These are phyloP conservation scores for Acephala macrosclerotiorum DNA, from an alignment of 2,329 filamentous ascomycete genomes.

Conservation along the genomic window DNA sequence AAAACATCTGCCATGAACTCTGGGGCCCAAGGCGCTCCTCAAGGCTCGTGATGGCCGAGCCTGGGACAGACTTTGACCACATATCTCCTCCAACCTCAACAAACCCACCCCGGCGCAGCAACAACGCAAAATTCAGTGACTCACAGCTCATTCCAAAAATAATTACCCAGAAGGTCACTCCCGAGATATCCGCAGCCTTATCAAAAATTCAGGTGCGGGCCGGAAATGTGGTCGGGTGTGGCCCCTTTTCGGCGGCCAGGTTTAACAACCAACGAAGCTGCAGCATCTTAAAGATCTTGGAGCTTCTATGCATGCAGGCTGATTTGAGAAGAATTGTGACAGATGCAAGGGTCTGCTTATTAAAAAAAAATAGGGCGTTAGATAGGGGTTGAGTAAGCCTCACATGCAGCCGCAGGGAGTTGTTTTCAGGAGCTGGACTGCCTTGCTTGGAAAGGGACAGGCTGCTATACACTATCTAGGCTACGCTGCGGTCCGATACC, in stretches of 20 bases:
- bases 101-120: not conserved
- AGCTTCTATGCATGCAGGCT: not conserved
- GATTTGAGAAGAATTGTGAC: too few relatives aligned
- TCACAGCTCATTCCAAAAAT: not conserved
- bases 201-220: not conserved
- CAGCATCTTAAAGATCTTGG: not conserved
- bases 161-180: not conserved
- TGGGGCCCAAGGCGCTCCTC: not conserved
- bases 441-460: too few relatives aligned
- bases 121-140: not conserved
- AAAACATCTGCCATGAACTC: too few relatives aligned
- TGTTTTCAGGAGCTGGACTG: too few relatives aligned
- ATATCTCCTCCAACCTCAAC: not conserved
- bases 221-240: not conserved
- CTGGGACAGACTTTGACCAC: not conserved
- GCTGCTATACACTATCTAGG: too few relatives aligned
- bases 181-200: not conserved
- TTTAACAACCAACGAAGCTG: not conserved
- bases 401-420: too few relatives aligned
- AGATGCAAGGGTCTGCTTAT: too few relatives aligned
- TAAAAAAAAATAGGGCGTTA: too few relatives aligned
- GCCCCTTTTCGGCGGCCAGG: not conserved
- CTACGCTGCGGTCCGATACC: too few relatives aligned
- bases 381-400: too few relatives aligned
- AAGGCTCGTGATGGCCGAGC: not conserved